Base-by-base conservation (phyloP, 768 basidiomycete species). In the Candolleomyces efflorescens region DNA sequence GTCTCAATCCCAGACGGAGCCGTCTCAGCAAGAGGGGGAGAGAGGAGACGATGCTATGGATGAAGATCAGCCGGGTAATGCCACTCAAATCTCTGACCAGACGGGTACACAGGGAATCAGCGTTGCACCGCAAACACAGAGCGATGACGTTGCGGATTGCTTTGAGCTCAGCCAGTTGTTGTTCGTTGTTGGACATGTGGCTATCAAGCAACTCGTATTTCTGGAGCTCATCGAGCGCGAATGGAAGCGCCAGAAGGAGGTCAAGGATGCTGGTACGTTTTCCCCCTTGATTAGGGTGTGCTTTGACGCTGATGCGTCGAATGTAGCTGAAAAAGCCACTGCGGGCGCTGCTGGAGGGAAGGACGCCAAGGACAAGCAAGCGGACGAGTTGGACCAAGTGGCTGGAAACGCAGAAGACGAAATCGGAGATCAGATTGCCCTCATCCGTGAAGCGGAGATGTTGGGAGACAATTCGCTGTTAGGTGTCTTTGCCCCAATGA, bases 331-430 rank as follows among this genome's bases (percentile, higher is more conserved):
- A 51, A 92, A 90, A 11, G 78, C 75, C 0, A 74, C 71, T 22
- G 74, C 66, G 18, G 68, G 65, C 1, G 70, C 58, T 54, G 62
- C 55, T 22, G 68, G 71, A 36, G 65, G 71, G 23, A 69, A 71
- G 62, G 75, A 74, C 24, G 68, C 70, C 37, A 89, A 83, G 54
- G 79, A 82, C 38, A 91, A 85, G 59, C 82, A 84, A 39, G 79
- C 75, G 15, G 94, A 97, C 66, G 97, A 99, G 68, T 84, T 98
- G 0, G 97, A 99, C 62, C 94, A 96, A 64, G 96, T 98, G 10
- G 94, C 90, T 7, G 97, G 97, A 5, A 96, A 95, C 66, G 94
- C 94, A 3, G 97, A 99, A 69, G 97, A 99, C 67, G 97, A 99
- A 65, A 96, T 98, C 63, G 97, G 94, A 13, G 97, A 99, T 58